Conservation (phyloP, 305 asterid genomes). For the Solanum chacoense region DNA sequence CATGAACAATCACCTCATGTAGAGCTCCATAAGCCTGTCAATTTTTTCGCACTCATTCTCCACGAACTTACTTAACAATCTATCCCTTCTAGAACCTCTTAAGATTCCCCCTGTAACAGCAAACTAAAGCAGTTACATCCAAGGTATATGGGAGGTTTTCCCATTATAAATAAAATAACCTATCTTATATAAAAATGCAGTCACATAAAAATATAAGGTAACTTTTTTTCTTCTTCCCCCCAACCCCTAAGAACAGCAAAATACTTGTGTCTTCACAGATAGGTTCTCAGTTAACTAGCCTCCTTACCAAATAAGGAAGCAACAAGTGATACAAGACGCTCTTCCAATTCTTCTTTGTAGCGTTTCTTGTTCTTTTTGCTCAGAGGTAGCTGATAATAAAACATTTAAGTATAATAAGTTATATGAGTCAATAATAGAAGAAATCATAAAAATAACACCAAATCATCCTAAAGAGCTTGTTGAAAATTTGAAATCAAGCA, state of each 20-base stretch:
- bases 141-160: neutral
- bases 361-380: constrained; percentile 87
- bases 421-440: neutral
- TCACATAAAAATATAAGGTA: neutral
- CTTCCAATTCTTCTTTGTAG: constrained; percentile 77
- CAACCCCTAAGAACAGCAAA: neutral
- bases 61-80: constrained; percentile 83
- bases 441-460: neutral
- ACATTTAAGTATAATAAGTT: neutral
- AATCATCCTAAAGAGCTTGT: neutral
- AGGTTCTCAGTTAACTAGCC: constrained; percentile 14
- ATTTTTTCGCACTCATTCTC: constrained; percentile 95
- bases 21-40: constrained; percentile 94
- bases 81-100: constrained; percentile 96
- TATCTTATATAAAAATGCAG: neutral
- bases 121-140: neutral
- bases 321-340: constrained; percentile 80
- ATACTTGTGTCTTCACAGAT: neutral
- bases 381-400: constrained; percentile 56
- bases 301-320: constrained; percentile 92
- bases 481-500: neutral
- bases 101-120: constrained; percentile 61
- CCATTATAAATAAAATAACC: neutral
- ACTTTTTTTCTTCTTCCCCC: neutral
- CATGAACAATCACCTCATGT: constrained; percentile 50